Base-by-base conservation (phyloP, 371 early-diverging fungal genomes). In the Mortierella sp. region DNA sequence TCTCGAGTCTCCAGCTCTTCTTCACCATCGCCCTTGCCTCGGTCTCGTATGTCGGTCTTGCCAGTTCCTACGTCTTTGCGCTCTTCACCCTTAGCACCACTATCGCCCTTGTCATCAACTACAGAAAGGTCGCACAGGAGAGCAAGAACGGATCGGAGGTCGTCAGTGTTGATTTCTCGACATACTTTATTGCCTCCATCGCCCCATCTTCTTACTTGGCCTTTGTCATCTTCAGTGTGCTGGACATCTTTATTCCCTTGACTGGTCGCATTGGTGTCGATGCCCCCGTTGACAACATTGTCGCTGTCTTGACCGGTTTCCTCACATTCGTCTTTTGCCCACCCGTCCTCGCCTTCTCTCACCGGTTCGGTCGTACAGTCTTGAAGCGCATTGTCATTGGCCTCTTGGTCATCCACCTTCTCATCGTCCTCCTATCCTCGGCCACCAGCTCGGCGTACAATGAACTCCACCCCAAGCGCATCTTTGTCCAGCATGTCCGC, bases 241-340 rank as follows among this genome's bases (percentile, higher is more conserved):
- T 94, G 38, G 92, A 93, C 75, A 88, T 95, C 27, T 94, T 96
- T 89, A 94, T 96, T 4, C 96, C 96, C 0, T 84, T 96, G 75
- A 93, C 95, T 0, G 96, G 95, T 8, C 92, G 96, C 54, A 93
- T 94, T 85, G 96, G 96, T 35, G 89, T 90, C 0, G 91, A 93
- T 41, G 91, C 94, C 0, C 94, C 96, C 55, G 93, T 92, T 8
- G 96, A 96, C 82, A 73, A 90, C 18, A 93, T 96, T 76, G 91
- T 95, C 16, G 90, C 92, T 1, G 80, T 92, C 41, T 85, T 96
- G 56, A 90, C 92, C 44, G 94, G 93, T 29, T 88, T 93, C 84
- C 78, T 92, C 48, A 68, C 88, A 10, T 91, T 90, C 75, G 88
- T 92, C 83, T 74, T 88, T 11, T 82, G 83, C n/a, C 83, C 91